These are phyloP conservation scores for Alternaria ethzedia DNA, from an alignment of 2,329 filamentous ascomycete species.

Conservation along the genomic window DNA sequence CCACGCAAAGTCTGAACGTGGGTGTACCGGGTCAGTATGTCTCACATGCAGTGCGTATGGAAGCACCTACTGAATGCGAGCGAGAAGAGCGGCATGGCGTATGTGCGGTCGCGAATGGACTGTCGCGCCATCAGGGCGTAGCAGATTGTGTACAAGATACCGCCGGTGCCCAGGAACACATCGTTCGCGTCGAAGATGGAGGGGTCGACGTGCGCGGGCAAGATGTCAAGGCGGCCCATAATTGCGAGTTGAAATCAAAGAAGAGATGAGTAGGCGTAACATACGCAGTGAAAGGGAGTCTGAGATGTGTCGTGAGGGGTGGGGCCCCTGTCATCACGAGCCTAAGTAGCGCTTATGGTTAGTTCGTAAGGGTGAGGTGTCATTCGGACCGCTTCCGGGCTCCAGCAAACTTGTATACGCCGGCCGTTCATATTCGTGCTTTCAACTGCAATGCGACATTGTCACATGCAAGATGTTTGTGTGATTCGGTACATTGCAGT, in stretches of 20 bases:
- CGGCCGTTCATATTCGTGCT: not conserved
- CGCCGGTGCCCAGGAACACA: constrained; percentile 20
- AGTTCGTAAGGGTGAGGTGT: not conserved
- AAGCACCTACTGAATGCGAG: constrained; percentile 49
- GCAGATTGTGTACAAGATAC: constrained; percentile 23
- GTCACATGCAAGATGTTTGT: not conserved
- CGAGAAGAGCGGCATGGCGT: constrained; percentile 58
- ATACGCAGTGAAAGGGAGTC: not conserved
- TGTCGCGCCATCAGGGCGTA: constrained; percentile 59
- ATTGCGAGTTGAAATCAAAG: not conserved
- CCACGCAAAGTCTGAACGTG: constrained; percentile 54
- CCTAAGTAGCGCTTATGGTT: not conserved
- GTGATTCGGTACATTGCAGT: not conserved
- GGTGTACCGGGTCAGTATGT: not conserved
- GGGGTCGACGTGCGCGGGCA: constrained; percentile 25
- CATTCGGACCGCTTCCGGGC: not conserved
- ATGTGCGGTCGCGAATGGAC: constrained; percentile 56
- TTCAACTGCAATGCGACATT: not conserved
- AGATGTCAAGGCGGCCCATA: constrained; percentile 8
- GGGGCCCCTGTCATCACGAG: not conserved
- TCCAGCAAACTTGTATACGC: not conserved
- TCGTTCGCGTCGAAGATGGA: constrained; percentile 15
- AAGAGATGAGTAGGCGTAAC: not conserved
- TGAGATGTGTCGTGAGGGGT: not conserved
- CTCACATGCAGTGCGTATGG: not conserved